Conservation (phyloP, 2,329 filamentous ascomycete genomes). For the Fusarium beomiforme region DNA sequence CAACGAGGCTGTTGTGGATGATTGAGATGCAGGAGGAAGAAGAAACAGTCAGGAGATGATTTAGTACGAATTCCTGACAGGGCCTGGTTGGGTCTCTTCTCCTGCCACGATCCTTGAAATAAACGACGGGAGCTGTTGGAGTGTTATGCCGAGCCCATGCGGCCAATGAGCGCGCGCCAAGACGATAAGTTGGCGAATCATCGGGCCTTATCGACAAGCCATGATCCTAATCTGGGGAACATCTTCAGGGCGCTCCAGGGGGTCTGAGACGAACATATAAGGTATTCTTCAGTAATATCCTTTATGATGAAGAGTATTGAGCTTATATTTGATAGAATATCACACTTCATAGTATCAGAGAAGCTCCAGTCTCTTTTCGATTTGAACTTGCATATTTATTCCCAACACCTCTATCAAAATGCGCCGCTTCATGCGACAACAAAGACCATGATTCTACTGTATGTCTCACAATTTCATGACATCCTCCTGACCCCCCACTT, state of each 20-base stretch:
- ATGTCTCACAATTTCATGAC: slow-evolving; percentile 39
- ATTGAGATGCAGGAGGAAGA: slow-evolving; percentile 30
- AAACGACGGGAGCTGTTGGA: slow-evolving; percentile 8
- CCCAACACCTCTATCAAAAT: neutral
- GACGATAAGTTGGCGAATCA: slow-evolving; percentile 12
- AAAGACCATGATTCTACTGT: slow-evolving; percentile 24
- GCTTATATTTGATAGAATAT: neutral
- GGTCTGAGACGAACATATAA: neutral
- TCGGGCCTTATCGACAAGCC: neutral
- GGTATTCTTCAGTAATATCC: neutral
- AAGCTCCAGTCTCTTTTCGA: neutral
- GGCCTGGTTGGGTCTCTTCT: slow-evolving; percentile 7
- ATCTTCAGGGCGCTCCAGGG: slow-evolving; percentile 24
- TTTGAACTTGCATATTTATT: neutral
- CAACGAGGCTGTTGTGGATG: slow-evolving; percentile 29
- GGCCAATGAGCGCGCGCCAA: slow-evolving; percentile 22
- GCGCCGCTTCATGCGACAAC: slow-evolving; percentile 1
- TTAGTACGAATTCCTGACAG: slow-evolving; percentile 32
- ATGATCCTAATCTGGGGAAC: slow-evolving; percentile 32
- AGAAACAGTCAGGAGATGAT: slow-evolving; percentile 38
- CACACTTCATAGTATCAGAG: neutral
- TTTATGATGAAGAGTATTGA: slow-evolving; percentile 4
- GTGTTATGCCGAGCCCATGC: neutral
- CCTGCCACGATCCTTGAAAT: slow-evolving; percentile 41
- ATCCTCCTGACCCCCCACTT: slow-evolving; percentile 43